A percentile compares a stretch with the other conserved stretches of the same genome.
These are phyloP conservation scores for Fusarium sp. DNA, from an alignment of 2,329 filamentous ascomycete genomes.

Conservation along the genomic window DNA sequence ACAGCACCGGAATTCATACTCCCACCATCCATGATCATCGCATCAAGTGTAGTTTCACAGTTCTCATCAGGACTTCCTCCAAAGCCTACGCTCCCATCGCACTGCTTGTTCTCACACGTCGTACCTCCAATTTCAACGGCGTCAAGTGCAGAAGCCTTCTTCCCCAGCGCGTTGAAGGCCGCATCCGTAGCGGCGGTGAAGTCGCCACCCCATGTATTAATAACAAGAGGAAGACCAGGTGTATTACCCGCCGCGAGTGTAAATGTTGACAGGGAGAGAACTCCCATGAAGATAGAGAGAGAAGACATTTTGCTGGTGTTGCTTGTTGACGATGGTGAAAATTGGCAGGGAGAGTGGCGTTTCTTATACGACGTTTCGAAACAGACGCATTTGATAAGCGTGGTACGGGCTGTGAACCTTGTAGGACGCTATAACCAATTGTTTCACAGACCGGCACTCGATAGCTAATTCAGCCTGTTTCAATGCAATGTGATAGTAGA, in stretches of 20 bases:
- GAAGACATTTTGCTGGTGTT: conserved; percentile 5
- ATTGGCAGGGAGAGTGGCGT: conserved; percentile 15
- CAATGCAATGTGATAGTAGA: conserved; percentile 1
- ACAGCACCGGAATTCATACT: conserved; percentile 65
- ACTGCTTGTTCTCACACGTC: conserved; percentile 61
- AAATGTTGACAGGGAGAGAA: conserved; percentile 20
- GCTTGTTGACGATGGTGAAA: neutral
- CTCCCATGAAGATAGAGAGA: neutral
- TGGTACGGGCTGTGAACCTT: conserved; percentile 15
- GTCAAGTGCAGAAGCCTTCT: conserved; percentile 54
- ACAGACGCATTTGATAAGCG: conserved; percentile 9
- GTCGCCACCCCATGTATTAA: conserved; percentile 65
- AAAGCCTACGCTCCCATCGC: conserved; percentile 64
- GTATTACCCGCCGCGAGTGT: conserved; percentile 40
- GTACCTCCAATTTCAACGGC: conserved; percentile 62
- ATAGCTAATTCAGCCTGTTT: conserved; percentile 1
- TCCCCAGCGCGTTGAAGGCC: conserved; percentile 53
- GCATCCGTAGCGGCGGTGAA: conserved; percentile 63
- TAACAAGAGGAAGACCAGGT: conserved; percentile 57
- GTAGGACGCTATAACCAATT: conserved; percentile 8
- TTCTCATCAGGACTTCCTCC: conserved; percentile 64
- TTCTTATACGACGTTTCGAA: conserved; percentile 22
- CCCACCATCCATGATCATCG: conserved; percentile 66
- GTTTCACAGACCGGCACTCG: neutral
- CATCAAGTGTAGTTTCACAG: conserved; percentile 67